Percentiles rank a stretch among this genome's conserved stretches.
Evolutionary conservation across 441 rosid genomes (phyloP).

Genomic region (Populus hybrid): DNA sequence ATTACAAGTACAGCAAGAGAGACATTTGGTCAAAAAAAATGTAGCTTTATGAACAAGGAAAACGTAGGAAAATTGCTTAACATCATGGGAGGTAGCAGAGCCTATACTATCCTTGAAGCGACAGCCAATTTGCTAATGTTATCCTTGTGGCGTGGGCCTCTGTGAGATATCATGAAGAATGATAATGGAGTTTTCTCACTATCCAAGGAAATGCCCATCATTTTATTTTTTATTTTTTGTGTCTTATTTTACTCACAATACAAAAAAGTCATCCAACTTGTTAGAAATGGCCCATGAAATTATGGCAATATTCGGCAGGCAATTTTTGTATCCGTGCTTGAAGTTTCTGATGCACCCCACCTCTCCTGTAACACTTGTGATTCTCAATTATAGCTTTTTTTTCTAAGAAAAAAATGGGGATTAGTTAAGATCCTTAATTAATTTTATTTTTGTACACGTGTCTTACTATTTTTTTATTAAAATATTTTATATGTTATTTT

Average conservation of each 20-base stretch:
- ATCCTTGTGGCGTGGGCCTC: slow-evolving; percentile 1
- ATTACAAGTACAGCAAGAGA: neutral
- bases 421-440: no score
- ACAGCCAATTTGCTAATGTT: slow-evolving; percentile 26
- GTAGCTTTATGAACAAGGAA: slow-evolving; percentile 36
- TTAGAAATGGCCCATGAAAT: neutral
- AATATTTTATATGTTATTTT: no score
- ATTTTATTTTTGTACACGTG: no score
- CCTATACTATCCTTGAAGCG: slow-evolving; percentile 32
- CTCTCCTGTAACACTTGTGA: neutral
- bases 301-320: neutral
- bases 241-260: neutral
- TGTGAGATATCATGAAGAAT: neutral
- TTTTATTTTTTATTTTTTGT: no score
- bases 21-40: slow-evolving; percentile 24
- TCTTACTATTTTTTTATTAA: no score
- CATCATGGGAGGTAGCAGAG: slow-evolving; percentile 6
- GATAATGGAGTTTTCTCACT: neutral
- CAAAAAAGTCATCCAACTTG: neutral
- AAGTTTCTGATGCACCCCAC: no score
- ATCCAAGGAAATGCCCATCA: neutral
- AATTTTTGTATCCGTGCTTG: neutral
- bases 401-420: neutral
- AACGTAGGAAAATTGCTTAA: slow-evolving; percentile 23
- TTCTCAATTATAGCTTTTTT: neutral